These are phyloP conservation scores for Sporothrix brunneoviolacea DNA, from an alignment of 2,329 filamentous ascomycete species.

Conservation along the genomic window DNA sequence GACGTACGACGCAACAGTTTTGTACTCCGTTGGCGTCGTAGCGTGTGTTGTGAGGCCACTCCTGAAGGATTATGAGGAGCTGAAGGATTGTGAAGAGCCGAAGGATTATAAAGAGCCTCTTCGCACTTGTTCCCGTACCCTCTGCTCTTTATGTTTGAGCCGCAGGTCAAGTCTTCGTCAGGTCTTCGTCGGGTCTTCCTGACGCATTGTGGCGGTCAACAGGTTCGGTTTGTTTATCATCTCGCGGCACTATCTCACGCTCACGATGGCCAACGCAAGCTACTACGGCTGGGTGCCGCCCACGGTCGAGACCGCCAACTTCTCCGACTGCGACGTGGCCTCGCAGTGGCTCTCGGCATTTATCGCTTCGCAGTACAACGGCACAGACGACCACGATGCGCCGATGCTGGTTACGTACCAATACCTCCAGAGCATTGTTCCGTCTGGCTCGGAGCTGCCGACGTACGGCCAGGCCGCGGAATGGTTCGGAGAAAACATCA, in stretches of 20 bases:
- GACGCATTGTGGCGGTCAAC: too few relatives aligned
- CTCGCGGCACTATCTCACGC: background rate
- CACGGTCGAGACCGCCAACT: background rate
- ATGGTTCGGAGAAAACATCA: background rate
- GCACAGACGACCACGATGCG: background rate
- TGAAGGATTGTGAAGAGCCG: too few relatives aligned
- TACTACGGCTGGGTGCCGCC: slow-evolving; percentile 11
- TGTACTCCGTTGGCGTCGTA: too few relatives aligned
- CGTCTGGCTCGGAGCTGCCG: background rate
- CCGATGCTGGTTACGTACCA: background rate
- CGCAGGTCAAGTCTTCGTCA: too few relatives aligned
- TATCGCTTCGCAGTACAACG: background rate
- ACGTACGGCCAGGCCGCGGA: slow-evolving; percentile 2
- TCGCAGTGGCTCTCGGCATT: slow-evolving; percentile 2
- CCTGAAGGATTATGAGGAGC: too few relatives aligned
- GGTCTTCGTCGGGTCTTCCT: too few relatives aligned
- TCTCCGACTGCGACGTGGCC: slow-evolving; percentile 7
- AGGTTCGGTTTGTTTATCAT: too few relatives aligned
- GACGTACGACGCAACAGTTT: too few relatives aligned
- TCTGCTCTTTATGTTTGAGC: too few relatives aligned
- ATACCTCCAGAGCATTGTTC: slow-evolving; percentile 1
- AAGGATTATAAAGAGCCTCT: too few relatives aligned
- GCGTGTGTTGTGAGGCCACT: too few relatives aligned
- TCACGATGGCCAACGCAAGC: background rate
- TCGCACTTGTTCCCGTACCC: too few relatives aligned